These are phyloP conservation scores for Escovopsis sp. DNA, from an alignment of 2,329 filamentous ascomycete genomes.

Conservation along the genomic window DNA sequence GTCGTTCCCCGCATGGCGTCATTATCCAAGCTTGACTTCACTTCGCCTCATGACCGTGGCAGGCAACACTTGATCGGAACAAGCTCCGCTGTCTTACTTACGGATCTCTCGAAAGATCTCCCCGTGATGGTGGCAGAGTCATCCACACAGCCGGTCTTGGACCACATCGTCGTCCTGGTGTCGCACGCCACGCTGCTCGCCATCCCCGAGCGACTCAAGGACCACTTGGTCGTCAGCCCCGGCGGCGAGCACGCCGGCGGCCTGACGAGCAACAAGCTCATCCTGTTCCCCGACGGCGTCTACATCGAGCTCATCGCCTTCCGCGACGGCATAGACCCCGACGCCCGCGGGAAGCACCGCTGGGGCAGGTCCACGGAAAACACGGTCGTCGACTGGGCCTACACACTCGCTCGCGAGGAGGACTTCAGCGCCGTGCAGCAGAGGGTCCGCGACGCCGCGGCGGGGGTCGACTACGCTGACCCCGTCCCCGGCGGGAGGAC, in stretches of 20 bases:
- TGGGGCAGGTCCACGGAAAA: conserved; percentile 41
- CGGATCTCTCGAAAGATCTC: background rate
- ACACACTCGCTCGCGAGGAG: conserved; percentile 26
- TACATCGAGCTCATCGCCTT: conserved; percentile 57
- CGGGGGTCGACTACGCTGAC: conserved; percentile 29
- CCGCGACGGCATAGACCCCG: conserved; percentile 26
- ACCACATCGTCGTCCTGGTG: conserved; percentile 51
- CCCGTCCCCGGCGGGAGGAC: conserved; percentile 38
- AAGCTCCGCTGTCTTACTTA: background rate
- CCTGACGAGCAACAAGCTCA: conserved; percentile 45
- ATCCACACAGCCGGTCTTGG: conserved; percentile 24
- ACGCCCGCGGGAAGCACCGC: conserved; percentile 32
- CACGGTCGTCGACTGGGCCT: conserved; percentile 44
- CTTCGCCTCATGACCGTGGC: no score
- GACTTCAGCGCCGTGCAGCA: conserved; percentile 24
- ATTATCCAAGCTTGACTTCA: background rate
- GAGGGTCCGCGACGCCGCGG: conserved; percentile 16
- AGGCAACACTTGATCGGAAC: background rate
- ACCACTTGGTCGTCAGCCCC: conserved; percentile 41
- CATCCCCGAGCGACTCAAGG: conserved; percentile 34
- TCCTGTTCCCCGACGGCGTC: conserved; percentile 46
- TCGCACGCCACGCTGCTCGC: conserved; percentile 31
- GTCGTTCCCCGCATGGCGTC: background rate
- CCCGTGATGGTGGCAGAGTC: background rate
- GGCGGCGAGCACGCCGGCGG: conserved; percentile 49